Conservation (phyloP, 768 basidiomycete species). For the Lentinula sp. region DNA sequence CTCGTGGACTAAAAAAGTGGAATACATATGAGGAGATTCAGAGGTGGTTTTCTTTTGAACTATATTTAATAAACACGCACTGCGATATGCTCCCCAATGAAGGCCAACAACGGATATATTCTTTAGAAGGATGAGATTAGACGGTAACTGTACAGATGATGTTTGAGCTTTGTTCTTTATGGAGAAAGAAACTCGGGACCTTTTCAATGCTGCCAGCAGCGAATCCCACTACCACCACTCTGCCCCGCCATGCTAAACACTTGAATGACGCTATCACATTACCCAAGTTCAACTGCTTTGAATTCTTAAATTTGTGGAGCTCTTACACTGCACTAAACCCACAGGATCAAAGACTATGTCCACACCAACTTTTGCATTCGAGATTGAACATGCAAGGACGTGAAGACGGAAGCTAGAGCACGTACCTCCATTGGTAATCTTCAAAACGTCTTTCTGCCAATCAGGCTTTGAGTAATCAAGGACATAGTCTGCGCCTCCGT, state of each 20-base stretch:
- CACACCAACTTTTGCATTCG: neutral
- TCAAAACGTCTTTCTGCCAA: slow-evolving; percentile 90
- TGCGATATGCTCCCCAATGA: slow-evolving; percentile 78
- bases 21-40: neutral
- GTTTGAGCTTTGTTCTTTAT: neutral
- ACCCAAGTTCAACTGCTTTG: neutral
- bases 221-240: slow-evolving; percentile 91
- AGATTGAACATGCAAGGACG: neutral
- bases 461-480: slow-evolving; percentile 72
- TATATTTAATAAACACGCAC: too few species aligned
- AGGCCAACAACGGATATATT: slow-evolving; percentile 81
- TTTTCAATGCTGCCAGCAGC: slow-evolving; percentile 83
- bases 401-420: neutral
- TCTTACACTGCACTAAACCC: slow-evolving; percentile 62
- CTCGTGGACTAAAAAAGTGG: neutral
- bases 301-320: neutral
- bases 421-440: slow-evolving; percentile 73
- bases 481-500: slow-evolving; percentile 78
- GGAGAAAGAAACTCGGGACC: slow-evolving; percentile 26
- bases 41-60: neutral
- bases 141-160: slow-evolving; percentile 54
- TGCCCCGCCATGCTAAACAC: slow-evolving; percentile 92
- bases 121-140: slow-evolving; percentile 79
- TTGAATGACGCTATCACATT: slow-evolving; percentile 70
- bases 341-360: slow-evolving; percentile 80